Conservation (phyloP, 2,329 filamentous ascomycete genomes). For the Clarireedia hainanense region DNA sequence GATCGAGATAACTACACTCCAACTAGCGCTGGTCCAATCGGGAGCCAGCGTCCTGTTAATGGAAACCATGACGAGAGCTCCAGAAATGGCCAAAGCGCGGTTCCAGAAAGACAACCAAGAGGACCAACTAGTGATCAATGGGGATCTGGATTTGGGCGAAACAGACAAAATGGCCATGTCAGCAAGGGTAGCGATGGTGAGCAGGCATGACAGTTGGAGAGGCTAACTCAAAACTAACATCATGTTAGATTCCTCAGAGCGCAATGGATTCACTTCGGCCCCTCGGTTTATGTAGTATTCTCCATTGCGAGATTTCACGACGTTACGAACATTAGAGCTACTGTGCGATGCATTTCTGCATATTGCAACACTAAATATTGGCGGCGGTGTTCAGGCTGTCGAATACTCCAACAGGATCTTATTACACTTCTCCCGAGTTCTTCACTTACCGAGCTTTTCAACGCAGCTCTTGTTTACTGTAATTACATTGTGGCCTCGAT, state of each 20-base stretch:
- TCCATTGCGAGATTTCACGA: conserved; percentile 17
- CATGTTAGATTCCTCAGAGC: conserved; percentile 27
- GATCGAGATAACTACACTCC: conserved; percentile 37
- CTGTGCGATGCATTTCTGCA: conserved; percentile 12
- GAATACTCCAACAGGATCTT: conserved; percentile 1
- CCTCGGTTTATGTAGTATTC: conserved; percentile 12
- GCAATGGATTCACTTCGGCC: conserved; percentile 18
- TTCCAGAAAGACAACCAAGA: conserved; percentile 55
- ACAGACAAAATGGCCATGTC: conserved; percentile 52
- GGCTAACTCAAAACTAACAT: conserved; percentile 25
- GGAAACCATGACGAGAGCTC: conserved; percentile 25
- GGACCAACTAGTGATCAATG: conserved; percentile 50
- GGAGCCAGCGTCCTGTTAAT: conserved; percentile 52
- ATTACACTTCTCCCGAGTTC: not conserved
- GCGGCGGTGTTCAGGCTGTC: conserved; percentile 14
- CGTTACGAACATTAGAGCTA: conserved; percentile 24
- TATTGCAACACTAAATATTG: conserved; percentile 14
- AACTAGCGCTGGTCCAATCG: conserved; percentile 48
- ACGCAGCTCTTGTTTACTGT: conserved; percentile 6
- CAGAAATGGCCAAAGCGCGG: conserved; percentile 26
- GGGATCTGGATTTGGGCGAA: conserved; percentile 48
- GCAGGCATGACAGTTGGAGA: conserved; percentile 19
- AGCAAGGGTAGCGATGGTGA: conserved; percentile 51
- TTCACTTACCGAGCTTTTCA: not conserved
- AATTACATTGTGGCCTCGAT: conserved; percentile 5